These are phyloP conservation scores for Verticillium alfalfae DNA, from an alignment of 2,329 filamentous ascomycete genomes.

Conservation along the genomic window DNA sequence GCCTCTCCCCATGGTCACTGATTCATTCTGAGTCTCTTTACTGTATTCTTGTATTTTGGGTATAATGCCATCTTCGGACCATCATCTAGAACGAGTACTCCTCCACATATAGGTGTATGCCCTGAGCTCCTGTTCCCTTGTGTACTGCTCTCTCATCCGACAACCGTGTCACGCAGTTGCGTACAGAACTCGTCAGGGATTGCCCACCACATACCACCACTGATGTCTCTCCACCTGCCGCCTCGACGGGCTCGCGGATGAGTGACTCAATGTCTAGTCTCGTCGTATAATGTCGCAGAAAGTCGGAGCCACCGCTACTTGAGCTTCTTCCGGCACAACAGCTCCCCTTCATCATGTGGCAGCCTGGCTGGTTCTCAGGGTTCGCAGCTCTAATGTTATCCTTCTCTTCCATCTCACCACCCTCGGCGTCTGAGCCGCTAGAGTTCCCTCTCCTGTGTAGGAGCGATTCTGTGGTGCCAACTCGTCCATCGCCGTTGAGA, in stretches of 20 bases:
- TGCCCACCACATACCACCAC: constrained; percentile 56
- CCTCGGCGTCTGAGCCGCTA: neutral
- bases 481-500: constrained; percentile 8
- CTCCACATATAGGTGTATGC: constrained; percentile 55
- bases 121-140: constrained; percentile 59
- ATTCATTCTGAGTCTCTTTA: neutral
- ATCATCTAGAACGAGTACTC: constrained; percentile 47
- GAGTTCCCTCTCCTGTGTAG: neutral
- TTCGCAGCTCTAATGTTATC: neutral
- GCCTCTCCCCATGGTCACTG: neutral
- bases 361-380: constrained; percentile 12
- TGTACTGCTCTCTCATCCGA: constrained; percentile 59
- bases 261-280: constrained; percentile 47
- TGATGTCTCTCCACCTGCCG: constrained; percentile 54
- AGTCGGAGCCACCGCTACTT: constrained; percentile 18
- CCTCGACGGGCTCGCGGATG: constrained; percentile 49
- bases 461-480: neutral
- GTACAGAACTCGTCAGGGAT: constrained; percentile 44
- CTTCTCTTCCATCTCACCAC: neutral
- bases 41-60: neutral
- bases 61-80: neutral
- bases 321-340: neutral
- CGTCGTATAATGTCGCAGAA: constrained; percentile 35
- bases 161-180: constrained; percentile 49
- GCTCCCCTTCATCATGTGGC: neutral